Base-by-base conservation (phyloP, 2,329 filamentous ascomycete species). In the Xylariaceae sp. region DNA sequence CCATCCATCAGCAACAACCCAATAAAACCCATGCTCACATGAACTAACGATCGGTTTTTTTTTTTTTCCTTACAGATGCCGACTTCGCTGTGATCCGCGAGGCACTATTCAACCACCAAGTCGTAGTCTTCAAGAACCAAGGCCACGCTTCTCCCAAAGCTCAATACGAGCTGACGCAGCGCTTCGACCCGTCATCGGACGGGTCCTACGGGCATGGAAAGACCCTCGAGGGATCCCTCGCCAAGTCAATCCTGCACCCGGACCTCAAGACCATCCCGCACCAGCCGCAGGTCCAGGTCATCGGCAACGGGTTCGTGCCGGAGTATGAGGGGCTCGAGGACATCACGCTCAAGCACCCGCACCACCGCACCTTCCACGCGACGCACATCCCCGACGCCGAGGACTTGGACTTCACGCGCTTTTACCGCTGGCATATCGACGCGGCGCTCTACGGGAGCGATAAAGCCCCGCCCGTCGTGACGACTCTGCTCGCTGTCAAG, bases 351-450 rank as follows among this genome's bases (percentile, higher is more conserved):
- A 77, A 77, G 45, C 87, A 91, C 59, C 86, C 87, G 5, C 86
- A 91, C 59, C 87, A 91, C 70, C 77, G 76, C 47, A 88, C 82
- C 1, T 91, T 91, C 66, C 86, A 91, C 64, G 77, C 79, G 42
- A 78, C 79, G 5, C 61, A 69, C 17, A 79, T 91, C 51, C 75
- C 84, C 0, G 67, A 65, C 12, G 64, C 66, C 6, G 71, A 76
- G n/a, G 74, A 77, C 49, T 63, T 74, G 17, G 67, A 67, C 55
- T 73, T 61, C 48, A 78, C 75, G 3, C 70, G 68, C 68, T 82
- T 88, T 67, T 90, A 87, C 67, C 73, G 86, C 48, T 90, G 86
- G 86, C 86, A 90, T 63, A 89, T 90, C 43, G 86, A 90, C 58
- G 86, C 86, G 3, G 86, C 86, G 1, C 69, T 90, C 5, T 90